phyloP scores from a whole-genome alignment of 345 rosid species.

The Linum trigynum region DNA sequence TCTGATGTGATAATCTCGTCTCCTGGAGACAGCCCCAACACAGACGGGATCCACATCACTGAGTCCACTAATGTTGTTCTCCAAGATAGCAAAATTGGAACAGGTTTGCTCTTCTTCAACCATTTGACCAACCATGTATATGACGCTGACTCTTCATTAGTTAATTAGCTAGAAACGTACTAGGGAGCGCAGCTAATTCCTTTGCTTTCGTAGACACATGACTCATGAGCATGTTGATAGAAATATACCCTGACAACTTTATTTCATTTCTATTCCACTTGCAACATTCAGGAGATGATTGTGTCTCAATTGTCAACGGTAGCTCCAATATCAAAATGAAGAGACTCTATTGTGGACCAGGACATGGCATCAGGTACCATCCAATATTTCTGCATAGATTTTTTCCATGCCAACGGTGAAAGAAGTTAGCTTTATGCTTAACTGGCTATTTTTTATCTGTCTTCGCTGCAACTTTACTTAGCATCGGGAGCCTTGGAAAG shows the following conservation, averaged over 20 bases:
- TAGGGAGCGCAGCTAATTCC: neutral
- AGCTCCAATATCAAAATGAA: conserved; percentile 22
- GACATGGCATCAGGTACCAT: conserved; percentile 48
- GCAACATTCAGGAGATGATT: conserved; percentile 43
- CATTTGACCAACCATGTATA: neutral
- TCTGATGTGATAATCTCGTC: conserved; percentile 28
- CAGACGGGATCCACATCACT: conserved; percentile 42
- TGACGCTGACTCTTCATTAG: too few species aligned
- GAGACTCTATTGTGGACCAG: conserved; percentile 38
- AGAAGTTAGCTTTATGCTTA: too few species aligned
- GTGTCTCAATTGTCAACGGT: conserved; percentile 42
- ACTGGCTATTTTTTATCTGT: neutral
- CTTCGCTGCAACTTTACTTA: neutral
- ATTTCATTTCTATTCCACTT: neutral
- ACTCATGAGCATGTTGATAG: too few species aligned
- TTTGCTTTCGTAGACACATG: too few species aligned
- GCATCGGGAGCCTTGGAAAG: conserved; percentile 19
- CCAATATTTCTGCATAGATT: too few species aligned
- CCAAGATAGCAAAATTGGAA: conserved; percentile 25
- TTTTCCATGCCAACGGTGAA: neutral
- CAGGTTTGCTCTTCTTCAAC: conserved; percentile 18
- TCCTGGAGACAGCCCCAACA: conserved; percentile 40
- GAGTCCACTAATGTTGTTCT: conserved; percentile 9
- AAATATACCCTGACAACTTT: neutral
- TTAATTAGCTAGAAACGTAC: too few species aligned